A percentile compares a stretch with the other conserved stretches of the same genome.
These are phyloP conservation scores for Cercospora citrullina DNA, from an alignment of 2,329 filamentous ascomycete genomes.

Conservation along the genomic window DNA sequence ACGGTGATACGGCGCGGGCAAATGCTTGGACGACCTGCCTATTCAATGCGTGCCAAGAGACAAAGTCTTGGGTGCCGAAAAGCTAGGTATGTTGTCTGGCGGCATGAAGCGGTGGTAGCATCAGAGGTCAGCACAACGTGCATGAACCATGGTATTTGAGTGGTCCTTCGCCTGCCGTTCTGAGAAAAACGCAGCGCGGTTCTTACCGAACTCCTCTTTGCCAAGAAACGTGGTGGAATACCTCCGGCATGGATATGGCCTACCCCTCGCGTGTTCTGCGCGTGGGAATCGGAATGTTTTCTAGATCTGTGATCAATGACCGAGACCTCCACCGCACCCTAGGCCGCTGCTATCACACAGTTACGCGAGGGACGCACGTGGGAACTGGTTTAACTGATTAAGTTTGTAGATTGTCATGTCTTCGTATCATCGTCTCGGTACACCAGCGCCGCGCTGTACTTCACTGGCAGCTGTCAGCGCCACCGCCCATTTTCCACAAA, in stretches of 20 bases:
- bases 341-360: background rate
- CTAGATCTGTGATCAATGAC: slow-evolving; percentile 14
- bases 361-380: background rate
- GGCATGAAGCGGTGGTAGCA: background rate
- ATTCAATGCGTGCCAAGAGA: slow-evolving; percentile 15
- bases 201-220: background rate
- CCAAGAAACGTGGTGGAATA: slow-evolving; percentile 16
- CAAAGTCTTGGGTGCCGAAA: slow-evolving; percentile 15
- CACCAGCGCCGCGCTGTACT: slow-evolving; percentile 15
- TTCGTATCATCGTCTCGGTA: slow-evolving; percentile 13
- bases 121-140: slow-evolving; percentile 11
- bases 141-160: slow-evolving; percentile 3
- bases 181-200: slow-evolving; percentile 10
- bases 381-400: background rate
- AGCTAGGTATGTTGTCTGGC: slow-evolving; percentile 8
- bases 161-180: slow-evolving; percentile 1
- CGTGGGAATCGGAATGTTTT: background rate
- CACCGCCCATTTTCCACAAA: slow-evolving; percentile 1
- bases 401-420: slow-evolving; percentile 17
- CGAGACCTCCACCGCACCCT: slow-evolving; percentile 1
- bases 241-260: background rate
- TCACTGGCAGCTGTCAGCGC: slow-evolving; percentile 1
- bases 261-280: slow-evolving; percentile 1
- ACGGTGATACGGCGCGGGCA: slow-evolving; percentile 1
- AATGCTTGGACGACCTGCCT: slow-evolving; percentile 16